phyloP scores from a whole-genome alignment of 305 asterid species.

The Ilex paraguariensis region DNA sequence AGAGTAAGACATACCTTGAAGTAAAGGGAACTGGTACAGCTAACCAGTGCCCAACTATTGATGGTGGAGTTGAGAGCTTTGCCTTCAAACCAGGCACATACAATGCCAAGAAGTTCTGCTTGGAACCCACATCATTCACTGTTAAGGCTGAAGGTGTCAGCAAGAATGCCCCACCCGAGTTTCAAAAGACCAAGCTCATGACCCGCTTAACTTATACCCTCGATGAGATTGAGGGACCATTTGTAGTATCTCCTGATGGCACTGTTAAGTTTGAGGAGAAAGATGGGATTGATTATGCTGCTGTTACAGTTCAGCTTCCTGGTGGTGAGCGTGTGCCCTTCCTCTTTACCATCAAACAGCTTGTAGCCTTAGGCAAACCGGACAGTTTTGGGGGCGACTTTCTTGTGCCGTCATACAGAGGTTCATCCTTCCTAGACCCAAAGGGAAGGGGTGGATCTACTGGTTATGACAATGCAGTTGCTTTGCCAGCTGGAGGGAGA shows the following conservation, averaged over 20 bases:
- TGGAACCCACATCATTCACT: slow-evolving; percentile 97
- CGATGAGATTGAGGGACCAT: slow-evolving; percentile 96
- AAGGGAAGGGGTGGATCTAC: slow-evolving; percentile 99
- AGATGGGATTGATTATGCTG: slow-evolving; percentile 95
- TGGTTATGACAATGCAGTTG: slow-evolving; percentile 93
- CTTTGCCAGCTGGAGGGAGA: slow-evolving; percentile 95
- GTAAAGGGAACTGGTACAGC: slow-evolving; percentile 97
- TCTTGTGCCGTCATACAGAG: slow-evolving; percentile 92
- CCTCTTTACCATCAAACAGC: slow-evolving; percentile 84
- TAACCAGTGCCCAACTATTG: slow-evolving; percentile 95
- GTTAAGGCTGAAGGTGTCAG: slow-evolving; percentile 81
- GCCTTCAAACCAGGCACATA: slow-evolving; percentile 81
- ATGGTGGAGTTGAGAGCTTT: slow-evolving; percentile 67
- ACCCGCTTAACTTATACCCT: slow-evolving; percentile 96
- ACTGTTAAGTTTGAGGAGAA: slow-evolving; percentile 84
- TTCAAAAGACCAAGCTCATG: slow-evolving; percentile 99
- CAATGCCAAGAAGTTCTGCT: slow-evolving; percentile 77
- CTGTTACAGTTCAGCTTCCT: slow-evolving; percentile 96
- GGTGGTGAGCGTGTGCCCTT: slow-evolving; percentile 97
- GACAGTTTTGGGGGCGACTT: slow-evolving; percentile 66
- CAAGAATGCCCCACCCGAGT: slow-evolving; percentile 80
- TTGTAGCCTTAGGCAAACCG: slow-evolving; percentile 84
- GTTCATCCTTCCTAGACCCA: slow-evolving; percentile 96
- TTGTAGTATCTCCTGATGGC: slow-evolving; percentile 71
- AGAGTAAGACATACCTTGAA: slow-evolving; percentile 6